A percentile compares a stretch with the other conserved stretches of the same genome.
phyloP scores from a whole-genome alignment of 116 monocot species.

The Thalassia testudinum region DNA sequence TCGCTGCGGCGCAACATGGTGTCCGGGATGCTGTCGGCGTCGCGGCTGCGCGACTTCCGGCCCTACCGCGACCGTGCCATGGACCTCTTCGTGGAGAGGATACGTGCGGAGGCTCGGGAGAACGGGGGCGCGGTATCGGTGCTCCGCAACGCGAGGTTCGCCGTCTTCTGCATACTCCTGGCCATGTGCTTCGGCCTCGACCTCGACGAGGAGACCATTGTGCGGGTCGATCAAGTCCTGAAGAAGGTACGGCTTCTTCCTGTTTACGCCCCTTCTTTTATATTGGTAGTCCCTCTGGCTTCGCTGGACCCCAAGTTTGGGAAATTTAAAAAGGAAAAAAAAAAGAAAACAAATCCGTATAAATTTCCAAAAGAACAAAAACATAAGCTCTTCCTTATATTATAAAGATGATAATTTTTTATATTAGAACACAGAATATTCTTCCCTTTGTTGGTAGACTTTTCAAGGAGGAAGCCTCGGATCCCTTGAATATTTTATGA shows the following conservation, averaged over 20 bases:
- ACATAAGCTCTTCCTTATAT: no score
- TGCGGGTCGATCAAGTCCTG: constrained; percentile 31
- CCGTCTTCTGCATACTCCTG: constrained; percentile 71
- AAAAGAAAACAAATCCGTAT: no score
- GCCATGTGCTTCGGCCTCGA: constrained; percentile 87
- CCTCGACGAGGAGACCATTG: constrained; percentile 37
- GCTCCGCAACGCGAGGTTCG: constrained; percentile 75
- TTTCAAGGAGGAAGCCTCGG: no score
- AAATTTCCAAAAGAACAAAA: no score
- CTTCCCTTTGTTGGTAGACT: no score
- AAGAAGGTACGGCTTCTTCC: constrained; percentile 10
- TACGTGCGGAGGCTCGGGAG: constrained; percentile 42
- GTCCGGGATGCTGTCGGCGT: constrained; percentile 36
- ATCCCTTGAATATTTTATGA: no score
- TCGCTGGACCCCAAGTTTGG: no score
- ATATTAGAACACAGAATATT: no score
- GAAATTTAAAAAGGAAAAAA: no score
- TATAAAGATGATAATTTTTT: no score
- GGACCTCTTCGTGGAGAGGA: constrained; percentile 44
- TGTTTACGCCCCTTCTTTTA: no score
- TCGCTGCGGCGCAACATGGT: constrained; percentile 66
- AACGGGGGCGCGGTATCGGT: constrained; percentile 50
- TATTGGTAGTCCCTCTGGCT: no score
- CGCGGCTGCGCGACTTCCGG: constrained; percentile 37
- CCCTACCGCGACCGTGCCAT: constrained; percentile 22